phyloP scores from a whole-genome alignment of 345 rosid genomes.

The Boechera retrofracta region DNA sequence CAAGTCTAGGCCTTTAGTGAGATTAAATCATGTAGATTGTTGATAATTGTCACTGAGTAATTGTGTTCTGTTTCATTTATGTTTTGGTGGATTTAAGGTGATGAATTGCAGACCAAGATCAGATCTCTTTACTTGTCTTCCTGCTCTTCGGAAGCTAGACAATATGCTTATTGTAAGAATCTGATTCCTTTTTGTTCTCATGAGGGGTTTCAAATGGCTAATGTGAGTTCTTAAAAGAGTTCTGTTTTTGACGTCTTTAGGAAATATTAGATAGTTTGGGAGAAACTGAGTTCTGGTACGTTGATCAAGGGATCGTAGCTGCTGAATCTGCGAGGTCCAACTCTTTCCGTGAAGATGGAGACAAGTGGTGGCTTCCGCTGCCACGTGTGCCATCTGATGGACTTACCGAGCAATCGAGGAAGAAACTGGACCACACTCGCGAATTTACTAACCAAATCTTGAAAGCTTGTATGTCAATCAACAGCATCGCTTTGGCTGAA shows the following conservation, averaged over 20 bases:
- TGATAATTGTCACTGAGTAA: background rate
- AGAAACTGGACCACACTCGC: slow-evolving; percentile 71
- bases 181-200: background rate
- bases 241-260: slow-evolving; percentile 45
- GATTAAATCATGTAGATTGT: background rate
- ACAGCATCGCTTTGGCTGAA: slow-evolving; percentile 71
- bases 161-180: slow-evolving; percentile 92
- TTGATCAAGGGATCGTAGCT: slow-evolving; percentile 85
- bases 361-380: slow-evolving; percentile 98
- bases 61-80: slow-evolving; percentile 12
- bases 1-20: background rate
- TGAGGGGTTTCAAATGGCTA: background rate
- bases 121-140: slow-evolving; percentile 84
- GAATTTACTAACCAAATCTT: slow-evolving; percentile 88
- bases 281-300: slow-evolving; percentile 87
- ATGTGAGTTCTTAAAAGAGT: background rate
- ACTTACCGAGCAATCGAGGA: slow-evolving; percentile 73
- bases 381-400: slow-evolving; percentile 93
- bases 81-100: slow-evolving; percentile 55
- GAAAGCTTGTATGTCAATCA: slow-evolving; percentile 97
- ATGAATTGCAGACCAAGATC: slow-evolving; percentile 97
- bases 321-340: slow-evolving; percentile 75
- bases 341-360: slow-evolving; percentile 86
- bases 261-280: slow-evolving; percentile 83
- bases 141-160: slow-evolving; percentile 88